A percentile compares a stretch with the other conserved stretches of the same genome.
These are phyloP conservation scores for Cephalotrichum gorgonifer DNA, from an alignment of 2,329 filamentous ascomycete genomes.

Conservation along the genomic window DNA sequence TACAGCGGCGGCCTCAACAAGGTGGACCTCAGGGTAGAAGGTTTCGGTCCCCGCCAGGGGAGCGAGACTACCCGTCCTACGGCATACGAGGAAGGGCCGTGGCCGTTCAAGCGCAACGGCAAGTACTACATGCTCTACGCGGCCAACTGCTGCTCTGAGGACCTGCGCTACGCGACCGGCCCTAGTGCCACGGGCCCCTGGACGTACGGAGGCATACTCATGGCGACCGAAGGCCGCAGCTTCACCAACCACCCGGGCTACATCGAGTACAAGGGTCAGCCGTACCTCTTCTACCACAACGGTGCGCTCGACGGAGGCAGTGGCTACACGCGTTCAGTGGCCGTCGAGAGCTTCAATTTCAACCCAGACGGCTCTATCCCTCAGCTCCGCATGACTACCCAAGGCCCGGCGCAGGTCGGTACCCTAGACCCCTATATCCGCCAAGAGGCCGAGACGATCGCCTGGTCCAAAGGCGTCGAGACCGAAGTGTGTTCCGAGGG, in stretches of 20 bases:
- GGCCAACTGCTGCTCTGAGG: conserved; percentile 17
- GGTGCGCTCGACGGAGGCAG: conserved; percentile 18
- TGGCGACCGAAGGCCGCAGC: conserved; percentile 15
- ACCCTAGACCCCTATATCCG: conserved; percentile 16
- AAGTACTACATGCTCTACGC: conserved; percentile 20
- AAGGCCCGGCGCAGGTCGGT: conserved; percentile 15
- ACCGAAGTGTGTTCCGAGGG: conserved; percentile 15
- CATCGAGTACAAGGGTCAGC: conserved; percentile 16
- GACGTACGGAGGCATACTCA: conserved; percentile 18
- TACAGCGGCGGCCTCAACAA: conserved; percentile 16
- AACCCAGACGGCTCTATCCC: conserved; percentile 18
- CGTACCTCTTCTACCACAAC: conserved; percentile 22
- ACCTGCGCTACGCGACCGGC: conserved; percentile 19
- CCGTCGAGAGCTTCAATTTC: conserved; percentile 17
- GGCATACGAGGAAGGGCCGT: conserved; percentile 18
- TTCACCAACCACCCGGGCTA: conserved; percentile 20
- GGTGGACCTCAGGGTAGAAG: conserved; percentile 10
- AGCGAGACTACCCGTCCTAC: conserved; percentile 10
- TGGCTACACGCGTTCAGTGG: conserved; percentile 16
- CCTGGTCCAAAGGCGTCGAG: conserved; percentile 15
- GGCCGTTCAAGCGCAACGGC: conserved; percentile 19
- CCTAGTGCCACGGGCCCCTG: conserved; percentile 17
- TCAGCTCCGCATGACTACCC: conserved; percentile 15
- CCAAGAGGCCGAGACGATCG: conserved; percentile 18
- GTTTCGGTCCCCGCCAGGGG: conserved; percentile 9